Percentiles rank a stretch among this genome's conserved stretches.
phyloP scores from a whole-genome alignment of 768 basidiomycete genomes.

The Termitomyces sp. region DNA sequence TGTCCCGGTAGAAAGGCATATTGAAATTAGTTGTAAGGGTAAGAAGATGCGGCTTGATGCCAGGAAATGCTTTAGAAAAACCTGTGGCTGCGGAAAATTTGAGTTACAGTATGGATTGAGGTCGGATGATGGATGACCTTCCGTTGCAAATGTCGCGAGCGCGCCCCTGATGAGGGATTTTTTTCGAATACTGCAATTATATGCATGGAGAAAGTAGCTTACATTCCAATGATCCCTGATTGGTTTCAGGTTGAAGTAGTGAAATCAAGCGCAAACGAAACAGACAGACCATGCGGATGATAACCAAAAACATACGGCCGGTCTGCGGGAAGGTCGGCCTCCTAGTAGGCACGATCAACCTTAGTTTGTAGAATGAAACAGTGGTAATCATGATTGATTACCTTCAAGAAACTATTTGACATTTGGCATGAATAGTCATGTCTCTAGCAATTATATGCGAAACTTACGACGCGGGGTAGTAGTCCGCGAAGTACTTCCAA shows the following conservation, averaged over 20 bases:
- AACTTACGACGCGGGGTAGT: constrained; percentile 86
- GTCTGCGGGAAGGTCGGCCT: constrained; percentile 87
- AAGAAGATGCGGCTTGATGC: constrained; percentile 89
- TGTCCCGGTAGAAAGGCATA: constrained; percentile 91
- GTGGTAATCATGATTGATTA: constrained; percentile 17
- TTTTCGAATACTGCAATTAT: background rate
- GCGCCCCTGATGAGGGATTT: constrained; percentile 63
- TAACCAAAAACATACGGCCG: constrained; percentile 96
- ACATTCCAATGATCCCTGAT: constrained; percentile 96
- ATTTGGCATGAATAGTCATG: constrained; percentile 6
- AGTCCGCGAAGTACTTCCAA: constrained; percentile 91
- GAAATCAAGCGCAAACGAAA: background rate
- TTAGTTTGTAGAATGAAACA: constrained; percentile 5
- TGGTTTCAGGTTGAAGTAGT: constrained; percentile 10
- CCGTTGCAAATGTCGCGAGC: constrained; percentile 93
- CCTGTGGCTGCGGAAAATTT: constrained; percentile 61
- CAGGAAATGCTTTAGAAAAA: constrained; percentile 87
- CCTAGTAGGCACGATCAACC: constrained; percentile 42
- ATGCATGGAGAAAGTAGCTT: constrained; percentile 12
- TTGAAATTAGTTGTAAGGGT: constrained; percentile 89
- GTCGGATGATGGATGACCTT: constrained; percentile 49
- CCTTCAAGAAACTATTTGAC: constrained; percentile 47
- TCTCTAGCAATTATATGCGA: constrained; percentile 22
- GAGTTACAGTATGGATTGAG: constrained; percentile 5
- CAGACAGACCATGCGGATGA: constrained; percentile 85